Evolutionary conservation across 768 basidiomycete species (phyloP).

Genomic region (Cyclocybe cylindracea): DNA sequence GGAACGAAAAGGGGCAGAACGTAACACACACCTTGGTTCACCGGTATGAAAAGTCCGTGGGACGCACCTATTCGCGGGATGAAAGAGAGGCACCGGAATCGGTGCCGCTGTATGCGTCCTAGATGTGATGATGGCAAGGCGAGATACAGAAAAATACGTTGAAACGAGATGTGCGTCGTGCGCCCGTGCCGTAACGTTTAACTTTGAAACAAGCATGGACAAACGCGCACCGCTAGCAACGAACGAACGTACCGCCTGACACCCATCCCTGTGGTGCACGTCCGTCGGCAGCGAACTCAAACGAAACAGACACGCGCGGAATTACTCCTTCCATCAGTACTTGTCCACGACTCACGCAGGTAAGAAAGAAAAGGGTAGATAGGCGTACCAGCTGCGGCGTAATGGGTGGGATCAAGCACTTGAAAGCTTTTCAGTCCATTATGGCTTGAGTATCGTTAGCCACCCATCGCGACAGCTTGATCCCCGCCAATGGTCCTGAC

Average conservation of each 20-base stretch:
- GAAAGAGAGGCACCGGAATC: slow-evolving; percentile 74
- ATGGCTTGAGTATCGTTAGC: no score
- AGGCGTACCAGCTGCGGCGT: neutral
- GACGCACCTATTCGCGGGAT: slow-evolving; percentile 67
- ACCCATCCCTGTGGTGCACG: slow-evolving; percentile 76
- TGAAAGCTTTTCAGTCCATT: no score
- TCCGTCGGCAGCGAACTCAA: slow-evolving; percentile 72
- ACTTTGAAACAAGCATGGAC: neutral
- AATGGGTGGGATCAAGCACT: slow-evolving; percentile 1
- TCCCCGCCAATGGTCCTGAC: no score
- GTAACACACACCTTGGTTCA: no score
- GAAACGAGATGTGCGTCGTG: no score
- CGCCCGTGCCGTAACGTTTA: no score
- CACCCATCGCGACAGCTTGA: no score
- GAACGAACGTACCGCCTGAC: slow-evolving; percentile 45
- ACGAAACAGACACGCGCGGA: slow-evolving; percentile 71
- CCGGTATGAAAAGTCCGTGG: no score
- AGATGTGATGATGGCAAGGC: neutral
- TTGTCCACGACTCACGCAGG: slow-evolving; percentile 50
- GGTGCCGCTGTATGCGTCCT: slow-evolving; percentile 64
- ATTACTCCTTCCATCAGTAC: slow-evolving; percentile 73
- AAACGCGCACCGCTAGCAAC: slow-evolving; percentile 13
- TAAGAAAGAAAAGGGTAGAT: neutral
- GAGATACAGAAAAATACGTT: no score
- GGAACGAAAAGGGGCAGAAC: no score